Evolutionary conservation across 805 yeast species (phyloP).

Genomic region (Myxozyma neotropica): DNA sequence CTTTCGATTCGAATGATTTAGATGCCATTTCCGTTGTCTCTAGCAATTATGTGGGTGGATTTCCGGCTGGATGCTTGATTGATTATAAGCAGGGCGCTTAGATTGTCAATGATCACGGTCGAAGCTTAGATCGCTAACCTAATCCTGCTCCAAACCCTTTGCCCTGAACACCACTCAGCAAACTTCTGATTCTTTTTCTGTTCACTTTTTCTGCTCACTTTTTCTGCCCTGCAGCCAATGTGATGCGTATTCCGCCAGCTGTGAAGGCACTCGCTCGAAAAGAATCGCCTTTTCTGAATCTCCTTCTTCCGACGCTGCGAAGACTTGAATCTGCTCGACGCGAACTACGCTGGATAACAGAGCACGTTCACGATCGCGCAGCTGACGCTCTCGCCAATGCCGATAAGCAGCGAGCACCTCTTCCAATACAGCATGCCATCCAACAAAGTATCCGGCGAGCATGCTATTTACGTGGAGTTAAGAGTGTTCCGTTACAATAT

Average conservation of each 20-base stretch:
- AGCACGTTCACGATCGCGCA: constrained; percentile 48
- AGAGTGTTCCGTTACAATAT: constrained; percentile 76
- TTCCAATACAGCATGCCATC: not conserved
- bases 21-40: constrained; percentile 5
- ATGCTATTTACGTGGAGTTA: constrained; percentile 66
- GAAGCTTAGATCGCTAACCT: not conserved
- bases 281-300: constrained; percentile 31
- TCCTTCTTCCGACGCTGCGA: constrained; percentile 35
- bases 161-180: not conserved
- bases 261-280: constrained; percentile 23
- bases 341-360: constrained; percentile 66
- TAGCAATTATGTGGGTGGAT: no score
- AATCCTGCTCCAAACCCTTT: not conserved
- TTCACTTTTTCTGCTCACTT: not conserved
- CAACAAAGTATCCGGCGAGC: not conserved
- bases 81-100: not conserved
- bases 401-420: not conserved
- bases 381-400: not conserved
- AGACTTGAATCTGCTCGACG: constrained; percentile 48
- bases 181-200: not conserved
- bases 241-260: constrained; percentile 35
- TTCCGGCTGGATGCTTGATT: no score
- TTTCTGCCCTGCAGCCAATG: not conserved
- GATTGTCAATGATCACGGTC: constrained; percentile 2
- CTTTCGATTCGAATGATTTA: constrained; percentile 12